Evolutionary conservation across 305 asterid species (phyloP).

Genomic region (Fraxinus xanthoxyloides): DNA sequence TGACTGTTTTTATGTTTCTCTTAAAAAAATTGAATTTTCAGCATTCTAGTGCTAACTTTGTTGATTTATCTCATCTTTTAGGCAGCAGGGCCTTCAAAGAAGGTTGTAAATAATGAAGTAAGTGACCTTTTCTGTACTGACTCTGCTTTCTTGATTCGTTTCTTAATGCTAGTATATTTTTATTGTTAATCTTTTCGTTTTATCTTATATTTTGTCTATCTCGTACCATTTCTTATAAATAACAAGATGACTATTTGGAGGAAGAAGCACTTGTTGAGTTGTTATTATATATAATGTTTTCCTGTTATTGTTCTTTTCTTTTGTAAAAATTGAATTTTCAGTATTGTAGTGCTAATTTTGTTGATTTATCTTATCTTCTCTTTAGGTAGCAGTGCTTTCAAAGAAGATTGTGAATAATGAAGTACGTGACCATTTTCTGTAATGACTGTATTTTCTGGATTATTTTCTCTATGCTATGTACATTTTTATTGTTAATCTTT

Average conservation of each 20-base stretch:
- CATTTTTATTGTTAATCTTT: constrained; percentile 8
- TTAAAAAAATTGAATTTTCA: background rate
- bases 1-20: background rate
- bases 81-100: constrained; percentile 41
- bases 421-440: constrained; percentile 33
- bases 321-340: background rate
- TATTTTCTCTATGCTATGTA: background rate
- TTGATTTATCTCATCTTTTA: constrained; percentile 29
- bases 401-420: constrained; percentile 34
- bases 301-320: background rate
- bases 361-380: constrained; percentile 18
- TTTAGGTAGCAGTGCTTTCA: constrained; percentile 42
- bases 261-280: constrained; percentile 27
- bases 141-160: constrained; percentile 5
- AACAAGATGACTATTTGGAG: constrained; percentile 27
- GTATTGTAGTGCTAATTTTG: constrained; percentile 15
- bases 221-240: constrained; percentile 11
- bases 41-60: constrained; percentile 14
- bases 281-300: background rate
- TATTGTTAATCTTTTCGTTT: constrained; percentile 1
- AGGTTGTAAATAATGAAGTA: constrained; percentile 40
- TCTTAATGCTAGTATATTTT: background rate
- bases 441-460: background rate
- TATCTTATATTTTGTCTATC: constrained; percentile 4
- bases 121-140: constrained; percentile 11